Conservation (phyloP, 192 early-diverging fungal genomes). For the Backusella macrospora region DNA sequence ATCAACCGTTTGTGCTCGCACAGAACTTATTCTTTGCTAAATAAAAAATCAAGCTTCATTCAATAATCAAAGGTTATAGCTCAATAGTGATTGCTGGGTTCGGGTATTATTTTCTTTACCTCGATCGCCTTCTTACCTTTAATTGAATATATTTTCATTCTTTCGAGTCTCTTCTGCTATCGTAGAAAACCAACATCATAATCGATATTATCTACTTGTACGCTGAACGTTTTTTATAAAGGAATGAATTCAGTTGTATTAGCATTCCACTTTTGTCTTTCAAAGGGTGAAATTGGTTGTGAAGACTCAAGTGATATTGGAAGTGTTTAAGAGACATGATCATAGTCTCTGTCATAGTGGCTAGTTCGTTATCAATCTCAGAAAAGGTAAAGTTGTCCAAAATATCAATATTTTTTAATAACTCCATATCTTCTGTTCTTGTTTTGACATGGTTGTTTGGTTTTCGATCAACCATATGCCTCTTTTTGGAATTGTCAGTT, state of each 20-base stretch:
- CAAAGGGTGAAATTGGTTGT: neutral
- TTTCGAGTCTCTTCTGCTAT: neutral
- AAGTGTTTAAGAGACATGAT: neutral
- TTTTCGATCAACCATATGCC: no score
- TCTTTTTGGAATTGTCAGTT: no score
- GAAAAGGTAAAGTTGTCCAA: neutral
- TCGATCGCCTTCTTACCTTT: neutral
- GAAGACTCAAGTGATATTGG: neutral
- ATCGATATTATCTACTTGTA: neutral
- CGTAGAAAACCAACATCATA: neutral
- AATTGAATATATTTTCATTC: neutral
- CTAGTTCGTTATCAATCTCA: neutral
- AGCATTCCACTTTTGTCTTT: neutral
- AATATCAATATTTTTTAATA: neutral
- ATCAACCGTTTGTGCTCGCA: no score
- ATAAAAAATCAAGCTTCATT: no score
- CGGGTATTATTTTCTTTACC: no score
- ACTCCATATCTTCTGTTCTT: neutral
- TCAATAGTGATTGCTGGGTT: no score
- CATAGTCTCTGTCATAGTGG: neutral
- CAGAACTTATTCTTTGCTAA: no score
- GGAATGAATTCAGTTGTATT: neutral
- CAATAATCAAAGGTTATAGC: no score
- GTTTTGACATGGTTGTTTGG: neutral
- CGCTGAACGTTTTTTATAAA: neutral